Conservation (phyloP, 495 filamentous ascomycete genomes). For the Penicillium robsamsonii region DNA sequence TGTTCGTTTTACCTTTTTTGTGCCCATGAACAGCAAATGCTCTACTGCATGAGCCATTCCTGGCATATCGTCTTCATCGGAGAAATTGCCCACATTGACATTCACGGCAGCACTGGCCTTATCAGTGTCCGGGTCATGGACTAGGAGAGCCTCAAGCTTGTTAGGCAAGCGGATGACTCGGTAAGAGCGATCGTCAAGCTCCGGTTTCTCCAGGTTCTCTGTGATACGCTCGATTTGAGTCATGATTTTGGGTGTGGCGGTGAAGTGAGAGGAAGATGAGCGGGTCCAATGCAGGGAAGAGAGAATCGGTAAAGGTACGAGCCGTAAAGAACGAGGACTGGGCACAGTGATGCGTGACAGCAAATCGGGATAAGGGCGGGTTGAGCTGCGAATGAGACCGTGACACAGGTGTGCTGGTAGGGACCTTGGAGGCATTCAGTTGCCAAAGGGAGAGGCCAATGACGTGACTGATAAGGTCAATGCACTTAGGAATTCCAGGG, state of each 20-base stretch:
- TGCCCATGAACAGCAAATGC: constrained; percentile 97
- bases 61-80: constrained; percentile 86
- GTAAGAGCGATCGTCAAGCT: constrained; percentile 84
- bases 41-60: constrained; percentile 91
- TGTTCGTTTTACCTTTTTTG: constrained; percentile 68
- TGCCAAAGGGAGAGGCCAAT: constrained; percentile 11
- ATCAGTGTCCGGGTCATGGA: constrained; percentile 93
- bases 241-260: constrained; percentile 34
- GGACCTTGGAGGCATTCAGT: constrained; percentile 46
- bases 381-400: constrained; percentile 28
- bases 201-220: constrained; percentile 79
- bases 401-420: constrained; percentile 34
- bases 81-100: constrained; percentile 94
- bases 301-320: constrained; percentile 20
- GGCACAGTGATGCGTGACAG: constrained; percentile 19
- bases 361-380: constrained; percentile 18
- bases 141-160: constrained; percentile 87
- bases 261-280: constrained; percentile 24
- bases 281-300: constrained; percentile 19
- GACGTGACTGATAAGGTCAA: constrained; percentile 16
- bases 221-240: constrained; percentile 65
- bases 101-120: constrained; percentile 95
- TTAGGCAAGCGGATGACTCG: constrained; percentile 83
- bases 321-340: constrained; percentile 10
- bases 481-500: constrained; percentile 10